phyloP scores from a whole-genome alignment of 768 basidiomycete species.

The Suillus subaureus region DNA sequence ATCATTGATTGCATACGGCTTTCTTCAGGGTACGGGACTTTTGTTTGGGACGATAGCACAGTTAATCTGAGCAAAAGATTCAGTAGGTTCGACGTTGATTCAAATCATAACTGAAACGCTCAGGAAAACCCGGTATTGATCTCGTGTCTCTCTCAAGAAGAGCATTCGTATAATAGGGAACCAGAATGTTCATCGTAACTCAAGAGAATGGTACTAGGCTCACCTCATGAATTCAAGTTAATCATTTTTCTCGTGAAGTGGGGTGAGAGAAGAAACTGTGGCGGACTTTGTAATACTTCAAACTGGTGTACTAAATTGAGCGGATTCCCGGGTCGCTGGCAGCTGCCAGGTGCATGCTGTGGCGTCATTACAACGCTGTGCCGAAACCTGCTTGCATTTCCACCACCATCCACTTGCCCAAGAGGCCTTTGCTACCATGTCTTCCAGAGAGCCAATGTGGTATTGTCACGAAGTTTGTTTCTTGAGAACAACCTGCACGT shows the following conservation, averaged over 20 bases:
- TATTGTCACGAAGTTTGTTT: conserved; percentile 69
- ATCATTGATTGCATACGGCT: not conserved
- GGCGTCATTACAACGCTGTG: conserved; percentile 6
- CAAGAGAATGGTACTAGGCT: not conserved
- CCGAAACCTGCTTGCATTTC: not conserved
- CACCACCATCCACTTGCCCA: conserved; percentile 11
- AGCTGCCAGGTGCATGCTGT: not conserved
- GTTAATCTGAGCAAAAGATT: not conserved
- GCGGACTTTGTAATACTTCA: not conserved
- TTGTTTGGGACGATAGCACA: not conserved
- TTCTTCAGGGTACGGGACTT: not conserved
- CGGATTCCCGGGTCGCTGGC: not conserved
- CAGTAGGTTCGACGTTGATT: not conserved
- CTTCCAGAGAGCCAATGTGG: conserved; percentile 75
- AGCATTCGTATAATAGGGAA: conserved; percentile 66
- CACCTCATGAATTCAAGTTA: not conserved
- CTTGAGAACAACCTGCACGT: not conserved
- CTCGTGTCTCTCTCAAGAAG: conserved; percentile 33
- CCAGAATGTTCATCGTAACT: conserved; percentile 48
- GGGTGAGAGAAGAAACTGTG: not conserved
- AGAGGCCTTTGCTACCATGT: conserved; percentile 45
- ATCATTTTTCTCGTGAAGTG: not conserved
- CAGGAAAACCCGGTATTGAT: conserved; percentile 50
- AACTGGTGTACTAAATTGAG: not conserved
- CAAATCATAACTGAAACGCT: conserved; percentile 18